phyloP scores from a whole-genome alignment of 2,329 filamentous ascomycete species.

The Zelopaecilomyces penicillatus region DNA sequence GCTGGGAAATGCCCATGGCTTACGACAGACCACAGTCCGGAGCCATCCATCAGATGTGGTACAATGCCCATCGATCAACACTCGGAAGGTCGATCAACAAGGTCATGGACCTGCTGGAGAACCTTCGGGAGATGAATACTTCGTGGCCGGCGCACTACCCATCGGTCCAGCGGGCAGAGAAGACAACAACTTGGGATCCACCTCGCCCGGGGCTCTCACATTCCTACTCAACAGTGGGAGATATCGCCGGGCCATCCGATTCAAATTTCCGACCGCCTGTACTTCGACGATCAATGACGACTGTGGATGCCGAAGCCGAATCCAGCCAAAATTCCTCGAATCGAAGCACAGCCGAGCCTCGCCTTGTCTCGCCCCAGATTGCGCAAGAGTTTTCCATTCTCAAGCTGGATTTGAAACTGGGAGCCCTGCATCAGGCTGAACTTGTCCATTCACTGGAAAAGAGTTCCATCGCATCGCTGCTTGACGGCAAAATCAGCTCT shows the following conservation, averaged over 20 bases:
- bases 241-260: constrained; percentile 27
- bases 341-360: constrained; percentile 58
- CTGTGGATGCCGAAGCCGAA: constrained; percentile 49
- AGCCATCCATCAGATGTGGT: constrained; percentile 87
- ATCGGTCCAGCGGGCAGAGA: constrained; percentile 59
- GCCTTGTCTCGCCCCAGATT: constrained; percentile 84
- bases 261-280: constrained; percentile 36
- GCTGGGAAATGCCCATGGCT: constrained; percentile 36
- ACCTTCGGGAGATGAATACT: constrained; percentile 79
- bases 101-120: constrained; percentile 75
- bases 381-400: constrained; percentile 93
- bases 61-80: constrained; percentile 82
- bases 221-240: constrained; percentile 50
- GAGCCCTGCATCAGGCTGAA: constrained; percentile 76
- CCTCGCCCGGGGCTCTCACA: constrained; percentile 56
- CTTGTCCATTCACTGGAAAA: constrained; percentile 94
- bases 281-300: constrained; percentile 65
- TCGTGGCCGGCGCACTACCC: constrained; percentile 95
- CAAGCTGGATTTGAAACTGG: constrained; percentile 89
- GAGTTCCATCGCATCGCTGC: constrained; percentile 74
- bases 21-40: constrained; percentile 52
- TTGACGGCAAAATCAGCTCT: constrained; percentile 90
- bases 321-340: constrained; percentile 64
- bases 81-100: constrained; percentile 82
- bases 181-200: constrained; percentile 35